Base-by-base conservation (phyloP, 2,329 filamentous ascomycete genomes). In the Fusarium torulosum region DNA sequence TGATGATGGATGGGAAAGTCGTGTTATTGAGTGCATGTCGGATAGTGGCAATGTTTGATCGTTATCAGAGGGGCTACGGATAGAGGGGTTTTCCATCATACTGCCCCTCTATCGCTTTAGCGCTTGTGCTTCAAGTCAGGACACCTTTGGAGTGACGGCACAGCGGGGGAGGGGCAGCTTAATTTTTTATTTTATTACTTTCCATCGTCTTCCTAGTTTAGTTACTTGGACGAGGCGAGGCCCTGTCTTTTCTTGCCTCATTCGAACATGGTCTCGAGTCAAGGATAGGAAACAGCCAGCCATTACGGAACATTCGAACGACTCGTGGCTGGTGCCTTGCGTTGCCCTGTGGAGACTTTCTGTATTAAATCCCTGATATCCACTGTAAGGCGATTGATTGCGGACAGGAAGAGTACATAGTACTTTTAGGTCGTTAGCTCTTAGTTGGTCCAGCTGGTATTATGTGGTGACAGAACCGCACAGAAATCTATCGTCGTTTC, bases 401-500 rank as follows among this genome's bases (percentile, higher is more conserved):
- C 53, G 60, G 50, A 65, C 47, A 57, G 58, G 50, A 56, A 46
- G 41, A 45, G 23, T 45, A 45, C 23, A 31, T 19, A 9, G 35
- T 37, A 37, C 35, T 6, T 37, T 37, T 17, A 37, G 35, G 9
- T n/a, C 17, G 17, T 37, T n/a, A n/a, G 35, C 35, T 37, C 35
- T 37, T n/a, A 37, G 35, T n/a, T 37, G 29, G 13, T 15, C 29
- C 14, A 33, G 29, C 29, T 33, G 13, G 14, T 20, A 25, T 45
- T 42, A 27, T 41, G 35, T 59, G 53, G 43, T 60, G 62, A 59
- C 62, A 60, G 66, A 69, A 69, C 67, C 66, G 53, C 58, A 67
- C 47, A 64, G 66, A 69, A 69, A 69, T 46, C 63, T 47, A 52
- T 70, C 66, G 67, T 70, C 50, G 53, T 53, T 70, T 70, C 67